Base-by-base conservation (phyloP, 495 filamentous ascomycete species). In the Thozetella sp. region DNA sequence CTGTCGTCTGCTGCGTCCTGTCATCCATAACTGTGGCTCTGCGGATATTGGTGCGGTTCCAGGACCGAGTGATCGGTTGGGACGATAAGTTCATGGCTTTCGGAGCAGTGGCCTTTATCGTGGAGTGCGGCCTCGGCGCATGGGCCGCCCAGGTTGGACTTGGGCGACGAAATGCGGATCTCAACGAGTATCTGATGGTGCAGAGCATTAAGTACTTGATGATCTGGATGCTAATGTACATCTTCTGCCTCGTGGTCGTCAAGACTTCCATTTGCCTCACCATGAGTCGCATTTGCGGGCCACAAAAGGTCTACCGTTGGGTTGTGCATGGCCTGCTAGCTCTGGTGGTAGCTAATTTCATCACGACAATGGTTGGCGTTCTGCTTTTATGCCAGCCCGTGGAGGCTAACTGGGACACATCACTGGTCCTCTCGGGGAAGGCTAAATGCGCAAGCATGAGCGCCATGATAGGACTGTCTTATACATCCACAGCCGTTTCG, bases 251-350 rank as follows among this genome's bases (percentile, higher is more conserved):
- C 0, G n/a, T 59, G 15, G 1, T 54, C 24, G 48, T 67, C 58
- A 67, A 67, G 34, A 27, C 20, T 12, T 64, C 64, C 10, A 59
- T 67, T 22, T 64, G 62, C 53, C 50, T 64, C 27, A 67, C 62
- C 1, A 53, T 67, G 26, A 43, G 63, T 0, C 62, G 64, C 20
- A 54, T 67, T 12, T 57, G 51, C 2, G 22, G 40, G 23, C 53
- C 59, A 0, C 61, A 61, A 56, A 56, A 13, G 56, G 51, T 46
- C 17, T 45, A 54, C 19, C 64, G 62, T 27, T 34, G 58, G 10
- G 1, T 30, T 12, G 46, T 67, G 48, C 59, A 62, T 26, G 26
- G 23, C 10, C 22, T 64, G 9, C 25, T 64, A 15, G 20, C 20
- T 0, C 2, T 63, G 9, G 51, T 48, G 15, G 15, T 62, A 13